These are phyloP conservation scores for Apiotrichum laibachii DNA, from an alignment of 1,284 basidiomycete species.

Conservation along the genomic window DNA sequence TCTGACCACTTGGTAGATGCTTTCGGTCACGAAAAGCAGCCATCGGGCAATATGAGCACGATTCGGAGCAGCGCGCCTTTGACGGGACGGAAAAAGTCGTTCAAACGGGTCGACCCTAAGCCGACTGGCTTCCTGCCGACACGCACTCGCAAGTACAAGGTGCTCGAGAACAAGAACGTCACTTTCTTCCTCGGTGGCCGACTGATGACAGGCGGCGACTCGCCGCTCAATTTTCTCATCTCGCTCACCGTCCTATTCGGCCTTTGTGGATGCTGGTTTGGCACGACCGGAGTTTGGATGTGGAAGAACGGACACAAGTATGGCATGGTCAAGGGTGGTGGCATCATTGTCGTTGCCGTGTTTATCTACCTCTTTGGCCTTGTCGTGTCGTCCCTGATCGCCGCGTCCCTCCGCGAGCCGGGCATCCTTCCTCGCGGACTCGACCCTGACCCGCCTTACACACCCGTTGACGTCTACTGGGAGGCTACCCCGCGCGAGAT, in stretches of 20 bases:
- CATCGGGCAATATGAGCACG: neutral
- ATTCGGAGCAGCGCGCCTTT: neutral
- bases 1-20: constrained; percentile 20
- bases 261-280: constrained; percentile 74
- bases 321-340: constrained; percentile 70
- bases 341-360: constrained; percentile 71
- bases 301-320: constrained; percentile 73
- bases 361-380: constrained; percentile 48
- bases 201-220: constrained; percentile 78
- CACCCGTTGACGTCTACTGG: constrained; percentile 60
- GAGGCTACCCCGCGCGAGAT: constrained; percentile 76
- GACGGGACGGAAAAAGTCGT: neutral
- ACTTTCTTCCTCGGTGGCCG: constrained; percentile 67
- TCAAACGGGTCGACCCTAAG: neutral
- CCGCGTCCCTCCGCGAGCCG: constrained; percentile 75
- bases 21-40: constrained; percentile 4
- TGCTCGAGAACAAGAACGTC: constrained; percentile 65
- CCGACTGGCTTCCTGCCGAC: neutral
- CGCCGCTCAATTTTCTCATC: constrained; percentile 69
- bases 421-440: constrained; percentile 79
- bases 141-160: constrained; percentile 56
- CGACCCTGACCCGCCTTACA: constrained; percentile 73
- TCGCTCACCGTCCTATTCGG: constrained; percentile 63
- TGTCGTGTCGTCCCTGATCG: constrained; percentile 37
- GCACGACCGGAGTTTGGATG: constrained; percentile 80